phyloP scores from a whole-genome alignment of 139 green algal genomes.

The Pseudopediastrum boryanum region DNA sequence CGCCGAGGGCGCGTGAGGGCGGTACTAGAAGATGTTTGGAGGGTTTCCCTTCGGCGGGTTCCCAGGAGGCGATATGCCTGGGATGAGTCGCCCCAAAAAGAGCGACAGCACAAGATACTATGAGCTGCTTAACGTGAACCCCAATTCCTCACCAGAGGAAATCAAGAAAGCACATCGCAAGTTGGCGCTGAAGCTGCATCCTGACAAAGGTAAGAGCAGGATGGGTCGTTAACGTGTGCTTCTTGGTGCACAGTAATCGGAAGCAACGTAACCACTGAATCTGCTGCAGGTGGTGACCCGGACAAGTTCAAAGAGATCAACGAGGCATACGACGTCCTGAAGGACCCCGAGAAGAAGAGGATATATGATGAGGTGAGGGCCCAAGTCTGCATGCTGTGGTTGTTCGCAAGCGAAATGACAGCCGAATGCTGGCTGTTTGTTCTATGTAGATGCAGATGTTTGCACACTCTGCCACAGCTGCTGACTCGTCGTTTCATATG shows the following conservation, averaged over 20 bases:
- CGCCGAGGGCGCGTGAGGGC: too few relatives aligned
- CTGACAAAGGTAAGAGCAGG: conserved; percentile 78
- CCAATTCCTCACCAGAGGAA: conserved; percentile 73
- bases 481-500: not conserved
- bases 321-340: conserved; percentile 96
- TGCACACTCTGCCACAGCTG: not conserved
- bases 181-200: conserved; percentile 86
- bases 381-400: too few relatives aligned
- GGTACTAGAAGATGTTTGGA: too few relatives aligned
- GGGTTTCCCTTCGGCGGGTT: conserved; percentile 48
- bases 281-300: conserved; percentile 78
- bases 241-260: not conserved
- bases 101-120: conserved; percentile 82
- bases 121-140: conserved; percentile 87
- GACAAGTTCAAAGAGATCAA: conserved; percentile 99
- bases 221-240: conserved; percentile 1
- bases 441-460: too few relatives aligned
- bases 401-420: too few relatives aligned
- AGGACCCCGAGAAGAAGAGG: conserved; percentile 92
- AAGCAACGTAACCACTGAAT: not conserved
- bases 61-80: conserved; percentile 25
- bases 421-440: too few relatives aligned
- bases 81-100: conserved; percentile 37
- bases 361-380: conserved; percentile 96
- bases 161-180: conserved; percentile 92